These are phyloP conservation scores for Trichoderma lentiforme DNA, from an alignment of 2,329 filamentous ascomycete genomes.

Conservation along the genomic window DNA sequence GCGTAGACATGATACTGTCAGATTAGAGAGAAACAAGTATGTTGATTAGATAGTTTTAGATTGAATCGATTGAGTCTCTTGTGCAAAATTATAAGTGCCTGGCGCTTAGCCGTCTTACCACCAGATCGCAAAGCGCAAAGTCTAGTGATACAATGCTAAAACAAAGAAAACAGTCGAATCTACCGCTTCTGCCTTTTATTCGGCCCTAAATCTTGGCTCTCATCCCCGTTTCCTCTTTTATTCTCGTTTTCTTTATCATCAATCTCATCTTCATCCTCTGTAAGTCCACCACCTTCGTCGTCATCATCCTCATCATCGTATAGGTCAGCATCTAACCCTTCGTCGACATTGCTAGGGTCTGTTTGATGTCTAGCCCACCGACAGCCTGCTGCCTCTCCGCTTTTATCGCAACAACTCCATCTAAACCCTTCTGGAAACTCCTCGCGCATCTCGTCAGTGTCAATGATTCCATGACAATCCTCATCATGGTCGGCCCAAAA, in stretches of 20 bases:
- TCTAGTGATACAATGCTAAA: background rate
- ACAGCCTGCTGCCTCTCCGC: background rate
- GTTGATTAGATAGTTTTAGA: background rate
- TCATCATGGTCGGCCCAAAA: background rate
- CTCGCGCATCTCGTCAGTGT: background rate
- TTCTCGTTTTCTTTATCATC: background rate
- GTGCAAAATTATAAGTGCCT: fast-evolving
- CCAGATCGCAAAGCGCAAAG: background rate
- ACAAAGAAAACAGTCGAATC: background rate
- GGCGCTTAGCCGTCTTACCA: background rate
- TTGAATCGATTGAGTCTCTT: background rate
- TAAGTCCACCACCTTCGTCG: no score
- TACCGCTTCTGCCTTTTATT: background rate
- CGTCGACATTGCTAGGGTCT: background rate
- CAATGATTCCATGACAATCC: background rate
- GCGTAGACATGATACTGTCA: background rate
- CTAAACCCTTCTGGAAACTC: background rate
- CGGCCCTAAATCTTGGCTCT: background rate
- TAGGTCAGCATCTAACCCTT: background rate
- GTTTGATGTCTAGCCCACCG: background rate
- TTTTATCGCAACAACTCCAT: background rate
- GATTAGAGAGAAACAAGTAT: background rate
- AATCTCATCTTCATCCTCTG: background rate
- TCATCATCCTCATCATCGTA: background rate
- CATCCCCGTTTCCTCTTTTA: background rate